phyloP scores from a whole-genome alignment of 2,329 filamentous ascomycete species.

The Hypoxylon sp. region DNA sequence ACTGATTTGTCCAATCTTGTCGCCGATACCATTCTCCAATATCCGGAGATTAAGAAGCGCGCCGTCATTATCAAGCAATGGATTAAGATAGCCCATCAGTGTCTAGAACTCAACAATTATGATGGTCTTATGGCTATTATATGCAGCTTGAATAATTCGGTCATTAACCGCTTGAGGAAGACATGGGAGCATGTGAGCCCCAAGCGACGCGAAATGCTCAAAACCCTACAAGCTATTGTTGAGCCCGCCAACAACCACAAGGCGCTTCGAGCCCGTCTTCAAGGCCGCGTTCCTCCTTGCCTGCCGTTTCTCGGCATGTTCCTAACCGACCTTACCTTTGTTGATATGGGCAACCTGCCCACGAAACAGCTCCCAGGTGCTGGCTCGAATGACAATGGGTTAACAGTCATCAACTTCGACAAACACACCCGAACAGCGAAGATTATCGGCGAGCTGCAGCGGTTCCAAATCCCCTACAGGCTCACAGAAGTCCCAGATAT shows the following conservation, averaged over 20 bases:
- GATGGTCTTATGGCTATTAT: constrained; percentile 97
- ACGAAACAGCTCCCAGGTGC: constrained; percentile 77
- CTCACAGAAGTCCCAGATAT: constrained; percentile 86
- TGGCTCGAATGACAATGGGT: constrained; percentile 70
- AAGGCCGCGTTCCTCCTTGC: constrained; percentile 90
- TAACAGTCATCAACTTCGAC: constrained; percentile 95
- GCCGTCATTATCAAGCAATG: constrained; percentile 94
- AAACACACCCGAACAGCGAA: constrained; percentile 95
- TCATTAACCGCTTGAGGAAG: constrained; percentile 85
- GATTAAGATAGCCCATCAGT: constrained; percentile 93
- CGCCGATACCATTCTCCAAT: constrained; percentile 88
- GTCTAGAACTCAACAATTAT: constrained; percentile 92
- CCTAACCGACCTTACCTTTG: constrained; percentile 94
- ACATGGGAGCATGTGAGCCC: constrained; percentile 92
- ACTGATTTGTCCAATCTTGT: constrained; percentile 94
- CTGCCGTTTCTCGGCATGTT: constrained; percentile 97
- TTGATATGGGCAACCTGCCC: constrained; percentile 91
- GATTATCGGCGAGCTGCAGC: constrained; percentile 94
- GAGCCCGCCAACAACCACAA: constrained; percentile 94
- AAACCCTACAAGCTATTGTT: constrained; percentile 83
- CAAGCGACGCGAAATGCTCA: constrained; percentile 84
- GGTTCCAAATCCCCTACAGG: constrained; percentile 94
- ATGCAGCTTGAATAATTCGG: constrained; percentile 91
- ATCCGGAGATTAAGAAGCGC: constrained; percentile 92
- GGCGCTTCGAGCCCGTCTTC: constrained; percentile 82